Conservation (phyloP, 345 rosid genomes). For the Mercurialis annua region DNA sequence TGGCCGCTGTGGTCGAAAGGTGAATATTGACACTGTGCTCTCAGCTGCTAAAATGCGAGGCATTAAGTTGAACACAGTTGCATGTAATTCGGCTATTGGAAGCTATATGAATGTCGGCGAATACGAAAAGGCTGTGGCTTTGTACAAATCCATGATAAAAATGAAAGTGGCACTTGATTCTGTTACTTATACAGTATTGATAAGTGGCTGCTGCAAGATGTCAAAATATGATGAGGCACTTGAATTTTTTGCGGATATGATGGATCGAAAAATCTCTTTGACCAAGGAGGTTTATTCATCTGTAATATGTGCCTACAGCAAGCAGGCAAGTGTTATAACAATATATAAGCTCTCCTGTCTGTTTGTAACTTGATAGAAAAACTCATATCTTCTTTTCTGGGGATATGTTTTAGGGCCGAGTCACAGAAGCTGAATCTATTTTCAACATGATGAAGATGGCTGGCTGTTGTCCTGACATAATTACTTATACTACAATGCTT, state of each 20-base stretch:
- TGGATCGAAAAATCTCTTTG: conserved; percentile 48
- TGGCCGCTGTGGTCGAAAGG: conserved; percentile 67
- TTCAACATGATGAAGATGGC: conserved; percentile 67
- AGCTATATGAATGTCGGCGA: conserved; percentile 84
- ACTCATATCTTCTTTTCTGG: conserved; percentile 7
- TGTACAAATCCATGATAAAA: conserved; percentile 70
- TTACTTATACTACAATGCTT: conserved; percentile 76
- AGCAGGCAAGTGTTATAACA: conserved; percentile 53
- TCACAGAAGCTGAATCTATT: conserved; percentile 71
- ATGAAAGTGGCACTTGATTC: conserved; percentile 62
- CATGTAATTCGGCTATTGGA: conserved; percentile 87
- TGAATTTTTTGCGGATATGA: conserved; percentile 64
- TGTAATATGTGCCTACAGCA: conserved; percentile 65
- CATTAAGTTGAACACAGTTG: conserved; percentile 67
- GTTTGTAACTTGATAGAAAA: conserved; percentile 2
- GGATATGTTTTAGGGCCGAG: conserved; percentile 48
- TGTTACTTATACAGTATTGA: conserved; percentile 73
- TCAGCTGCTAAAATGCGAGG: conserved; percentile 75
- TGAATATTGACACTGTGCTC: conserved; percentile 70
- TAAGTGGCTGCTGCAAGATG: conserved; percentile 74
- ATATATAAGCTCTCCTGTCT: conserved; percentile 1
- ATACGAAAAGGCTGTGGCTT: conserved; percentile 57
- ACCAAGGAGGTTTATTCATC: conserved; percentile 83
- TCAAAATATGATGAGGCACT: conserved; percentile 70
- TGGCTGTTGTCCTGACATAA: conserved; percentile 70